Evolutionary conservation across 2,329 filamentous ascomycete species (phyloP).

Genomic region (Colletotrichum tabaci): DNA sequence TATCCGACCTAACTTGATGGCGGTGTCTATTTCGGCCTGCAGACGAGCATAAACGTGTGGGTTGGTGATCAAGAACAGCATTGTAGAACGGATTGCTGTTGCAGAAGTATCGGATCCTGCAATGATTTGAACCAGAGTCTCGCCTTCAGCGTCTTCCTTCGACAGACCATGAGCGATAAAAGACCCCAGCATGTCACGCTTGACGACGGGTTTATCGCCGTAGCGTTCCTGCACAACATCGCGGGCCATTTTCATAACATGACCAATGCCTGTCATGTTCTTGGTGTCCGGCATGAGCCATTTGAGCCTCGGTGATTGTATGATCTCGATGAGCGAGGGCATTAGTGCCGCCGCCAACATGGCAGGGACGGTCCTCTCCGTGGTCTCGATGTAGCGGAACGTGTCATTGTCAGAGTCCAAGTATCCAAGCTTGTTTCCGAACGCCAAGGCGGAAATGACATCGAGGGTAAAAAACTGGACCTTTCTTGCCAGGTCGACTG

Average conservation of each 20-base stretch:
- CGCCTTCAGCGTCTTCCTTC: slow-evolving; percentile 56
- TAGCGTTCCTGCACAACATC: slow-evolving; percentile 50
- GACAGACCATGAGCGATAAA: slow-evolving; percentile 55
- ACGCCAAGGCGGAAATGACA: slow-evolving; percentile 66
- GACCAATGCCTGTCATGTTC: slow-evolving; percentile 48
- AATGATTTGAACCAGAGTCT: slow-evolving; percentile 55
- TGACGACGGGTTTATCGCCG: slow-evolving; percentile 46
- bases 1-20: slow-evolving; percentile 46
- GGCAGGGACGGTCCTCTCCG: slow-evolving; percentile 58
- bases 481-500: slow-evolving; percentile 65
- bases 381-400: slow-evolving; percentile 61
- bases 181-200: slow-evolving; percentile 55
- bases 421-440: slow-evolving; percentile 65
- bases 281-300: slow-evolving; percentile 51
- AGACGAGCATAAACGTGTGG: slow-evolving; percentile 62
- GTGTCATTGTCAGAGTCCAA: slow-evolving; percentile 61
- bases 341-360: slow-evolving; percentile 60
- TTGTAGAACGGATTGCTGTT: slow-evolving; percentile 65
- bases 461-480: slow-evolving; percentile 69
- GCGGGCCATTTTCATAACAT: slow-evolving; percentile 53
- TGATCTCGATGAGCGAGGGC: slow-evolving; percentile 56
- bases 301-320: slow-evolving; percentile 57
- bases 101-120: slow-evolving; percentile 73
- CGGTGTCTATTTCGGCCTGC: slow-evolving; percentile 59
- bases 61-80: slow-evolving; percentile 67